Evolutionary conservation across 805 yeast genomes (phyloP).

Genomic region (Yamadazyma laniorum): DNA sequence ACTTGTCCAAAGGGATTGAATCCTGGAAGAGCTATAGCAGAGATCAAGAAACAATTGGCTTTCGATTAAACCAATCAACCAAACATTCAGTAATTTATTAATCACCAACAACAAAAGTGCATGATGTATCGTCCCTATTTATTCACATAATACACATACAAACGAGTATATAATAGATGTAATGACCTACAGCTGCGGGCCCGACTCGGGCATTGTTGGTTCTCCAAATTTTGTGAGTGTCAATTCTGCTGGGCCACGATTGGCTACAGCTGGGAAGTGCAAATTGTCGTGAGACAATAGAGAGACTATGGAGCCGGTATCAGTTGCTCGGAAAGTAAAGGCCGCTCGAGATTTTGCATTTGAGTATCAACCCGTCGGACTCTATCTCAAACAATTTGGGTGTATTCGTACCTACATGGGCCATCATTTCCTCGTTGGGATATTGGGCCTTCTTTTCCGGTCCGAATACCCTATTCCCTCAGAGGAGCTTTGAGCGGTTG

Average conservation of each 20-base stretch:
- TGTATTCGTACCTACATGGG: too few relatives aligned
- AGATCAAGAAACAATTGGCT: slow-evolving; percentile 91
- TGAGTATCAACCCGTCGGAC: too few relatives aligned
- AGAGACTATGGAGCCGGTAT: too few relatives aligned
- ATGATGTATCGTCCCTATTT: slow-evolving; percentile 6
- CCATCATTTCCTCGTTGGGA: too few relatives aligned
- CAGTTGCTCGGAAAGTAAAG: too few relatives aligned
- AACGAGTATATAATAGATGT: background rate
- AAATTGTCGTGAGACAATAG: too few relatives aligned
- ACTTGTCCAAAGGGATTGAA: slow-evolving; percentile 99
- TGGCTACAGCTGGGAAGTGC: slow-evolving; percentile 7
- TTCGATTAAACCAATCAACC: slow-evolving; percentile 65
- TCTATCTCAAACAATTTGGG: too few relatives aligned
- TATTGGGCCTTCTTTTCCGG: too few relatives aligned
- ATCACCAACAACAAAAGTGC: slow-evolving; percentile 3
- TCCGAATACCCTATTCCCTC: too few relatives aligned
- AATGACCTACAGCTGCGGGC: background rate
- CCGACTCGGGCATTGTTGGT: slow-evolving; percentile 5
- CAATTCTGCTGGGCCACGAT: too few relatives aligned
- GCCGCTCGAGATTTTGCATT: too few relatives aligned
- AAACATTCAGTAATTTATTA: slow-evolving; percentile 1
- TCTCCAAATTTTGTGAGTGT: slow-evolving; percentile 2
- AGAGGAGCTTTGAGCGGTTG: too few relatives aligned
- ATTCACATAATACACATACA: slow-evolving; percentile 4
- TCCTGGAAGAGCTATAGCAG: slow-evolving; percentile 97